Conservation (phyloP, 108 stramenopile genomes). For the Fragilaria crotonensis region DNA sequence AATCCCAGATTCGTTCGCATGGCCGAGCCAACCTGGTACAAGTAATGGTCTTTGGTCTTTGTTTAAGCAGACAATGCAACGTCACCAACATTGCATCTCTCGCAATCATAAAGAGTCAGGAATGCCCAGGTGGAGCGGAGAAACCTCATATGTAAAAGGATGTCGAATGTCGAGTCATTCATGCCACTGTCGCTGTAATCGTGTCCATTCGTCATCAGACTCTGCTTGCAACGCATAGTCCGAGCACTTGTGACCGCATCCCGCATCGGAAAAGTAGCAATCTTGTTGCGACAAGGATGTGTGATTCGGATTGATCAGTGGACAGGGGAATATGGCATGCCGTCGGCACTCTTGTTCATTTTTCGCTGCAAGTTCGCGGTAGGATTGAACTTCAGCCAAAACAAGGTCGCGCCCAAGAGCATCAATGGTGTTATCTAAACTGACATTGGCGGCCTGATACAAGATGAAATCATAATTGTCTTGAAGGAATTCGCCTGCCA, state of each 20-base stretch:
- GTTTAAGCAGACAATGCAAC: too few species aligned
- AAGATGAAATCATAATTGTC: slow-evolving; percentile 25
- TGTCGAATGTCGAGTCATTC: too few species aligned
- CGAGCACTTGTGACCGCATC: neutral
- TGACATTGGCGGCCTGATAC: slow-evolving; percentile 31
- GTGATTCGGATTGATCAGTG: neutral
- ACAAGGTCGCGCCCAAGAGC: slow-evolving; percentile 29
- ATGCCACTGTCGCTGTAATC: too few species aligned
- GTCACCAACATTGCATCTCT: too few species aligned
- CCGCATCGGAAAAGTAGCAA: neutral
- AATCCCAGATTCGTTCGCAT: too few species aligned
- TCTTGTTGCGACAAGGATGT: neutral
- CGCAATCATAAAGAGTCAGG: too few species aligned
- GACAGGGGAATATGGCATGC: neutral
- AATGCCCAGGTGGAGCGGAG: too few species aligned
- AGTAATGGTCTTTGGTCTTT: too few species aligned
- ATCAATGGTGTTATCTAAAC: slow-evolving; percentile 44
- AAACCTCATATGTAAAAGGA: too few species aligned
- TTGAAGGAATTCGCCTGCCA: slow-evolving; percentile 12
- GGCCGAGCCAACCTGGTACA: too few species aligned
- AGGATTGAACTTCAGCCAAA: slow-evolving; percentile 11
- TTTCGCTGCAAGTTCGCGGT: neutral
- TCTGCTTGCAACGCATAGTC: neutral
- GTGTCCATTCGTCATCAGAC: neutral
- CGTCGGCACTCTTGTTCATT: neutral